Evolutionary conservation across 345 rosid genomes (phyloP), one percentile per base, ranked within the genome.

Genomic region (Gossypium herbaceum): DNA sequence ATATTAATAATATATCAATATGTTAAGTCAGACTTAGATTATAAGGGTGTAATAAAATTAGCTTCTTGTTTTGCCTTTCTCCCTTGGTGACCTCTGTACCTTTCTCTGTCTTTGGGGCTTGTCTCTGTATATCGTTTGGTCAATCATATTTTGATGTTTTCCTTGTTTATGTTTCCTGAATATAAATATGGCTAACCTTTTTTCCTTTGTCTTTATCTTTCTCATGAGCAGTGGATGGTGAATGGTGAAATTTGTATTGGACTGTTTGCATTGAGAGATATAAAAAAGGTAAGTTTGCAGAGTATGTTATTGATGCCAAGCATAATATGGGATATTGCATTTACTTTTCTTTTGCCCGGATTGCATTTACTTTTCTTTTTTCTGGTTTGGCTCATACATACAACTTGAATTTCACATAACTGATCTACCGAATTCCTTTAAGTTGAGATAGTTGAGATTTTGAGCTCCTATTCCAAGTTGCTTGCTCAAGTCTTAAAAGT

Each of bases 211-310:
- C 51, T 73, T 3, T 75, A 62, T 43, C 57, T 73, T 55, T 75
- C 77, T 76, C 66, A 34, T 75, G 79, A 63, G 79, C 97, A 94
- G 99, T 95, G 99, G 99, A 89, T 95, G 90, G 98, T 95, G 79
- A 93, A 95, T 82, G 99, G 99, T 80, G 99, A 95, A 86, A 93
- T 95, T 78, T 95, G 98, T 71, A 91, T 95, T 52, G 99, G 99
- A 71, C 79, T 95, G 69, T 93, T 95, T 88, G 93, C 99, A 45
- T 68, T 93, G 77, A 85, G 91, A 85, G 93, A 90, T 79, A 91
- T 95, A 68, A 90, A 85, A 79, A 84, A 89, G 98, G 98, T 95
- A 85, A 52, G 86, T 71, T 70, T 54, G 47, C 65, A 50, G 59
- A 27, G 4, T 56, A 22, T 41, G 12, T 44, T 54, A 15, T 34